Conservation (phyloP, 2,329 filamentous ascomycete genomes). For the Zymoseptoria pseudotritici region DNA sequence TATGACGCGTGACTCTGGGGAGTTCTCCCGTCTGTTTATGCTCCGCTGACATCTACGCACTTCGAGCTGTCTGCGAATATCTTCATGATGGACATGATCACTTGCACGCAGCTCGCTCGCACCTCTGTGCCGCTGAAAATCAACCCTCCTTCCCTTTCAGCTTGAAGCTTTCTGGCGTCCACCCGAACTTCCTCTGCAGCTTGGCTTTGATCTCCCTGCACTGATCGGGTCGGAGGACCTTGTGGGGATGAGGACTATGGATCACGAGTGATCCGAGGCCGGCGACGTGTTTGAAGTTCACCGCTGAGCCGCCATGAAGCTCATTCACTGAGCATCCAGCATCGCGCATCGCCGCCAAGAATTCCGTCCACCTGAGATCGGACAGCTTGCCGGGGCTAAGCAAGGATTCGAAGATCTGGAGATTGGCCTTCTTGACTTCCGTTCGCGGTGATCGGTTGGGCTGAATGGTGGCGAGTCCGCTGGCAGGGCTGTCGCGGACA, state of each 20-base stretch:
- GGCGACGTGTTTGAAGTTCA: constrained; percentile 4
- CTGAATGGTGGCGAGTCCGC: too few relatives aligned
- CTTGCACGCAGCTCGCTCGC: neutral
- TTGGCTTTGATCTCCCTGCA: neutral
- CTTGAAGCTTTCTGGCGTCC: neutral
- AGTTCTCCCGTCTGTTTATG: too few relatives aligned
- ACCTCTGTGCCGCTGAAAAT: neutral
- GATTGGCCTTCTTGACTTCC: neutral
- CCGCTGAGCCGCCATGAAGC: constrained; percentile 8
- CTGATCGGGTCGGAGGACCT: neutral
- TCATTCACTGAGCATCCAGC: constrained; percentile 11
- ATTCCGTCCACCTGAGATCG: constrained; percentile 9
- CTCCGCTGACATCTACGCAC: too few relatives aligned
- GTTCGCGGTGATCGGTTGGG: neutral
- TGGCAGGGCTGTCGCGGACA: too few relatives aligned
- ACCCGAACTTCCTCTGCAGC: neutral
- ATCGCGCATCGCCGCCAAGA: constrained; percentile 13
- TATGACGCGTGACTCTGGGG: too few relatives aligned
- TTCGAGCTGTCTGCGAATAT: too few relatives aligned
- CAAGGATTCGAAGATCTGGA: neutral
- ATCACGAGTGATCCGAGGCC: constrained; percentile 13
- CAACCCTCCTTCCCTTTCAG: neutral
- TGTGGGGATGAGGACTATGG: constrained; percentile 25
- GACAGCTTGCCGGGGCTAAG: neutral
- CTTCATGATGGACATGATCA: neutral